Base-by-base conservation (phyloP, 192 early-diverging fungal genomes). In the Entomortierella chlamydospora region DNA sequence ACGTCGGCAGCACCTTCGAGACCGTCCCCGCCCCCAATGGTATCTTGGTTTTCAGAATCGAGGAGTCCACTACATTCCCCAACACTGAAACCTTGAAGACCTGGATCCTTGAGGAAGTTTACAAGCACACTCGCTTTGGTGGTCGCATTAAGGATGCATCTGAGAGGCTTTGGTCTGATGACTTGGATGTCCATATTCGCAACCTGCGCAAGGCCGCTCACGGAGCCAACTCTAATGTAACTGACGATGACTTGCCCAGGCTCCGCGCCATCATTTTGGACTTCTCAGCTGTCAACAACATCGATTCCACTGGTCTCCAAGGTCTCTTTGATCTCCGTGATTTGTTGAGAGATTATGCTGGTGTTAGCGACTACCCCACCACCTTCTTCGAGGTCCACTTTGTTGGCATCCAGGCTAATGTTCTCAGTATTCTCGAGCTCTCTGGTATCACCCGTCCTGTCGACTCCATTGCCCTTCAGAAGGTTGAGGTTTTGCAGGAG, bases 271-370 rank as follows among this genome's bases (percentile, higher is more conserved):
- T 96, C 25, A 83, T 98, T 33, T 86, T 98, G 58, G 96, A 98
- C 70, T 90, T 98, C 55, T 84, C 90, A 0, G 90, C 87, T 25
- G 94, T 96, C 23, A 91, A 92, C 41, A 70, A 87, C 37, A 85
- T 96, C 47, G 96, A 98, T 67, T 88, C 89, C 22, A 93, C 95
- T 1, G 95, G 93, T 20, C 65, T 94, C 41, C 92, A 95, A 70
- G 85, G 85, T 37, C 85, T 98, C 6, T 73, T 92, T 10, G 93
- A 95, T 41, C 78, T 78, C 42, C 68, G 72, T 50, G 74, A 81
- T 25, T 22, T 67, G 28, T 58, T 84, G 22, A 69, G 56, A 28
- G 81, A 81, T 53, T 81, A 81, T 61, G 64, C 83, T 18, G 83
- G 64, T 49, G 69, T 69, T 0, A 60, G 57, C 25, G 83, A 79